Evolutionary conservation across 2,329 filamentous ascomycete genomes (phyloP).

Genomic region (Trichoderma citrinoviride): DNA sequence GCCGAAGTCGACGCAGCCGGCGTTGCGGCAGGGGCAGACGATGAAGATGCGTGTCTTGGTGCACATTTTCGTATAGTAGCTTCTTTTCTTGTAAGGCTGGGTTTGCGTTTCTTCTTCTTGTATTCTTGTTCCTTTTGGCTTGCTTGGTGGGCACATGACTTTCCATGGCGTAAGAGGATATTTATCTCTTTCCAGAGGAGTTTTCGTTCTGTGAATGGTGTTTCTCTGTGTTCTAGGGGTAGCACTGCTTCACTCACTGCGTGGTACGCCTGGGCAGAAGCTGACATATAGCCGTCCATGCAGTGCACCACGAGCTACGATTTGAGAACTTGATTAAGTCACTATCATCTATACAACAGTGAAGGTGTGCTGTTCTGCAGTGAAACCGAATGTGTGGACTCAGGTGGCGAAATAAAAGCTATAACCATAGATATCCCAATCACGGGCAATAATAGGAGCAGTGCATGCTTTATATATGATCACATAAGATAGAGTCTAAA

Average conservation of each 20-base stretch:
- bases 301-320: neutral
- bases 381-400: no score
- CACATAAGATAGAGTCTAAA: neutral
- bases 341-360: neutral
- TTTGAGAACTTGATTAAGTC: neutral
- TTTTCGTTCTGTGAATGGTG: neutral
- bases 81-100: neutral
- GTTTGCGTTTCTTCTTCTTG: no score
- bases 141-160: neutral
- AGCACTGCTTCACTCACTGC: neutral
- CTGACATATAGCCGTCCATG: neutral
- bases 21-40: conserved; percentile 29
- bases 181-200: neutral
- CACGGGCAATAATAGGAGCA: no score
- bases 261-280: neutral
- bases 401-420: no score
- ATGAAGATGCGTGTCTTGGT: conserved; percentile 30
- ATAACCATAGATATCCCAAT: no score
- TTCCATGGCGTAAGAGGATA: neutral
- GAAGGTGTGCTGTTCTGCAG: neutral
- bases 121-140: neutral
- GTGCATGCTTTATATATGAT: neutral
- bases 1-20: conserved; percentile 25
- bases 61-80: conserved; percentile 27
- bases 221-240: neutral